Conservation (phyloP, 257 asterid species). For the Scutellaria baicalensis region DNA sequence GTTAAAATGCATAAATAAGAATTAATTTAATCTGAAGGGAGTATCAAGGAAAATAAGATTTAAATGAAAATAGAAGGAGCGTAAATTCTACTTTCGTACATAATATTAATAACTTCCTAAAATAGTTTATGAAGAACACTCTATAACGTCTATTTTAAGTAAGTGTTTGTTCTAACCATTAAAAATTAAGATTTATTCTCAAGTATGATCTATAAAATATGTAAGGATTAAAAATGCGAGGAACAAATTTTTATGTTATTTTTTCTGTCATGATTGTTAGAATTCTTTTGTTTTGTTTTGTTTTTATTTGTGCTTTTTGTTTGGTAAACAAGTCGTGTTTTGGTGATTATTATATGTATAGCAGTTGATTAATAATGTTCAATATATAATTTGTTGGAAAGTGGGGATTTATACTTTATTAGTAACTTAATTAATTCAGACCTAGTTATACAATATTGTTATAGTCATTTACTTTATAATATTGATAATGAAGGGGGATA, state of each 20-base stretch:
- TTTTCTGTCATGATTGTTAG: neutral
- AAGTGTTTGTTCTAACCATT: neutral
- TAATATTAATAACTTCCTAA: neutral
- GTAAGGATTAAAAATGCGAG: neutral
- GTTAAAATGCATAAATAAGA: neutral
- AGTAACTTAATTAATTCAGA: neutral
- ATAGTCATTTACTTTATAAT: neutral
- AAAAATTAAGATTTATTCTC: neutral
- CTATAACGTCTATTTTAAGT: neutral
- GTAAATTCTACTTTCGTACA: neutral
- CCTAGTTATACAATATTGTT: neutral
- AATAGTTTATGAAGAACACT: neutral
- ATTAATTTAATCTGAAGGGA: neutral
- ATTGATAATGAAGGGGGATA: too few species aligned
- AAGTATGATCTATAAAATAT: neutral
- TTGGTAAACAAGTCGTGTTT: neutral
- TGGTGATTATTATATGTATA: neutral
- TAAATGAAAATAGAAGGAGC: neutral
- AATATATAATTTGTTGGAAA: neutral
- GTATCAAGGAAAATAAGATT: neutral
- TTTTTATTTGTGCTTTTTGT: neutral
- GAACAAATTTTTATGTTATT: neutral
- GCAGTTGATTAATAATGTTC: slow-evolving; percentile 9
- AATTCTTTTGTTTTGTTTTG: neutral
- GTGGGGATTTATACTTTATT: neutral